phyloP scores from a whole-genome alignment of 441 rosid genomes.

The Erodium moschatum region DNA sequence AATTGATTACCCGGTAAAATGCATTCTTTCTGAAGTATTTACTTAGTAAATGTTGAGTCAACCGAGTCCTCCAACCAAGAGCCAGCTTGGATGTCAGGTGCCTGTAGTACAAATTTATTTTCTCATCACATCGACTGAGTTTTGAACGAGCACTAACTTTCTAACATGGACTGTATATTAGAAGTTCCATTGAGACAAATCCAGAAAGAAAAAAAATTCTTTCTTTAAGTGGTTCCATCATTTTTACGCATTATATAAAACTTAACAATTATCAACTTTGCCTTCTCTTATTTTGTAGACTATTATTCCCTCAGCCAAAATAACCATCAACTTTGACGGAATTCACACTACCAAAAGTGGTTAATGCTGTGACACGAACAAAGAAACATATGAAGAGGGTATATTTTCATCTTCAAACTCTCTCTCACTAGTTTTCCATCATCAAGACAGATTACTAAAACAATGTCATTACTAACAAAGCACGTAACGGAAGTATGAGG shows the following conservation, averaged over 20 bases:
- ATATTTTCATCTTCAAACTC: not conserved
- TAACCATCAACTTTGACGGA: slow-evolving; percentile 4
- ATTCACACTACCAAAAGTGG: not conserved
- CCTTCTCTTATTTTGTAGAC: not conserved
- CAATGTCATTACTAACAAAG: slow-evolving; percentile 6
- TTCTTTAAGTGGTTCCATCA: slow-evolving; percentile 6
- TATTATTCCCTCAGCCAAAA: slow-evolving; percentile 6
- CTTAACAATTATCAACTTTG: not conserved
- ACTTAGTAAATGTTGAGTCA: slow-evolving; percentile 83
- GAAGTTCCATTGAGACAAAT: not conserved
- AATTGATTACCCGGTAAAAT: slow-evolving; percentile 72
- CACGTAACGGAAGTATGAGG: not conserved
- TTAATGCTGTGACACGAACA: not conserved
- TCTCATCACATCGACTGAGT: not conserved
- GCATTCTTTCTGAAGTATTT: slow-evolving; percentile 87
- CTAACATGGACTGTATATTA: not conserved
- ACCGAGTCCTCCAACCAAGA: slow-evolving; percentile 91
- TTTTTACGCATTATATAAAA: not conserved
- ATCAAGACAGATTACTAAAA: not conserved
- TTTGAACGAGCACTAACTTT: not conserved
- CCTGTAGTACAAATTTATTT: slow-evolving; percentile 35
- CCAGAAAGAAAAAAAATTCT: not conserved
- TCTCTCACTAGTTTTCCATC: not conserved
- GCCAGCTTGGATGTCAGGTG: slow-evolving; percentile 81
- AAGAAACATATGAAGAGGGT: not conserved